Evolutionary conservation across 179 eudicot species (phyloP), one percentile per base, ranked within the genome.

Genomic region (Beta lomatogona): DNA sequence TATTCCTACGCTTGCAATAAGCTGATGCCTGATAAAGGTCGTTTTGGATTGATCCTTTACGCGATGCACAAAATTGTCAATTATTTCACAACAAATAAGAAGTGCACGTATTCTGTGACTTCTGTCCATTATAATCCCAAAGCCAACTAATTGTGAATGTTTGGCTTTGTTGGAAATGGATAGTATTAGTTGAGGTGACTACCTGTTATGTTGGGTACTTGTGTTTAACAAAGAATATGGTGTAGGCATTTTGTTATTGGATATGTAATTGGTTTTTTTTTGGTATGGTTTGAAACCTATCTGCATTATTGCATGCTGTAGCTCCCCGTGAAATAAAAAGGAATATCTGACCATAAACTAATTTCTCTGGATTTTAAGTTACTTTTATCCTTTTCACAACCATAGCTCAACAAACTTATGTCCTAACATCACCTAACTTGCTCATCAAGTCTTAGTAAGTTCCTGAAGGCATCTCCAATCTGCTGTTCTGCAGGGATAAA

Each of bases 401-500:
- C 28, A 25, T 25, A 25, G 28, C 28, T 25, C 28, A 25, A 25
- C 28, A 25, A 25, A 25, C 28, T 25, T 25, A 25, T n/a, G 31
- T 54, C 77, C 63, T 54, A 9, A 3, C 21, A 57, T 69, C 46
- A 57, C 58, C 16, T 68, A 54, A 0, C 18, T 31, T 41, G 28
- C 55, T 50, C 44, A 44, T 74, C 54, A 52, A 9, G 31, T 45
- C 14, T 60, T 57, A 9, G 8, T 1, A 44, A 48, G 9, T 77
- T 73, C 67, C 60, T 50, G 77, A 76, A 53, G 64, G 14, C 73
- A 41, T 54, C 11, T 54, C 54, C 13, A 45, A 28, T 55, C 59
- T 78, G 83, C 77, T 71, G 28, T 76, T 58, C 41, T 80, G 84
- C 88, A 96, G 99, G 99, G 88, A 89, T 90, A 80, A 89, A 97